A percentile compares a stretch with the other conserved stretches of the same genome.
These are phyloP conservation scores for Fusarium setosum DNA, from an alignment of 2,329 filamentous ascomycete species.

Conservation along the genomic window DNA sequence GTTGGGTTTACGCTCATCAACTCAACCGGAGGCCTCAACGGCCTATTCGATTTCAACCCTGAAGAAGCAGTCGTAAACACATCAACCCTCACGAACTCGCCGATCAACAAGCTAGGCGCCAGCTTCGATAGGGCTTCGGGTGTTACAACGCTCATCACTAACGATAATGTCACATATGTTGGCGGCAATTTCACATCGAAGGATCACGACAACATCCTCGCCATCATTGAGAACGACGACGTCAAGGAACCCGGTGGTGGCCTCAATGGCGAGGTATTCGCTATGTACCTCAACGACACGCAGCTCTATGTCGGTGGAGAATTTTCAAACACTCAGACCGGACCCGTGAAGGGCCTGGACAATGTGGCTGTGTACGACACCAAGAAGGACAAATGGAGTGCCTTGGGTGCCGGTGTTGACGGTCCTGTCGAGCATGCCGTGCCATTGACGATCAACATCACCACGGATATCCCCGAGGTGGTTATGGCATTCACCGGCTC, in stretches of 20 bases:
- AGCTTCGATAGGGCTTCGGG: conserved; percentile 74
- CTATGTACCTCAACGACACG: conserved; percentile 74
- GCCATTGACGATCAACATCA: conserved; percentile 83
- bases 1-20: conserved; percentile 81
- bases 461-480: conserved; percentile 72
- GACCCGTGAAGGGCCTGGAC: conserved; percentile 72
- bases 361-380: conserved; percentile 83
- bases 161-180: conserved; percentile 75
- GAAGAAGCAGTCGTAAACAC: conserved; percentile 61
- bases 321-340: conserved; percentile 79
- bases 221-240: conserved; percentile 72
- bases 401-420: conserved; percentile 88
- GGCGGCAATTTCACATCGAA: conserved; percentile 85
- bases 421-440: conserved; percentile 81
- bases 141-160: conserved; percentile 75
- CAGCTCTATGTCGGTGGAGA: conserved; percentile 84
- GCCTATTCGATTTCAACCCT: conserved; percentile 89
- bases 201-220: conserved; percentile 79
- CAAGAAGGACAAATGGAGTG: conserved; percentile 74
- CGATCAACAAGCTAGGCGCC: conserved; percentile 80
- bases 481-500: conserved; percentile 84
- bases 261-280: conserved; percentile 81
- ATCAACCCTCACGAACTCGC: conserved; percentile 75
- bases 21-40: conserved; percentile 85
- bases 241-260: conserved; percentile 75